Percentiles rank a stretch among this genome's conserved stretches.
Conservation (phyloP, 768 basidiomycete genomes). For the Ramaria rubella region DNA sequence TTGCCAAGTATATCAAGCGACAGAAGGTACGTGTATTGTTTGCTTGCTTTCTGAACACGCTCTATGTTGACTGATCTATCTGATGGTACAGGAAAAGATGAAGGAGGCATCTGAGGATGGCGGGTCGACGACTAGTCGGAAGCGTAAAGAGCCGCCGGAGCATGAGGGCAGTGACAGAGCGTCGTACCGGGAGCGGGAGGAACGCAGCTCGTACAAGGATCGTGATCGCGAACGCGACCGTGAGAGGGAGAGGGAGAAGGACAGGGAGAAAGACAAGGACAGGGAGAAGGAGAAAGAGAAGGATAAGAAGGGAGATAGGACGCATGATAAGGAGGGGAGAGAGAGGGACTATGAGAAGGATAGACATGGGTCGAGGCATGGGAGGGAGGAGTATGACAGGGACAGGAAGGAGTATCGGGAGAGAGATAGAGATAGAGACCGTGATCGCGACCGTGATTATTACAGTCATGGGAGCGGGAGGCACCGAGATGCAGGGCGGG, state of each 20-base stretch:
- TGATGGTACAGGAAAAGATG: slow-evolving; percentile 58
- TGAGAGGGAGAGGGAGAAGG: slow-evolving; percentile 13
- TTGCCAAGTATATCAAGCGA: slow-evolving; percentile 80
- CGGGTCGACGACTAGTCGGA: slow-evolving; percentile 69
- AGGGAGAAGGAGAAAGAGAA: slow-evolving; percentile 9
- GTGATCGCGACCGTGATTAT: slow-evolving; percentile 14
- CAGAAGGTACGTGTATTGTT: slow-evolving; percentile 60
- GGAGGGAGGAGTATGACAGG: slow-evolving; percentile 10
- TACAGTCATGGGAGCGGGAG: slow-evolving; percentile 9
- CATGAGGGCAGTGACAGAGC: slow-evolving; percentile 35
- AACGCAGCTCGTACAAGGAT: slow-evolving; percentile 17
- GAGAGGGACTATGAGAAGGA: slow-evolving; percentile 5
- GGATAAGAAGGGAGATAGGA: slow-evolving; percentile 3
- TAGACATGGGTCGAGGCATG: slow-evolving; percentile 11
- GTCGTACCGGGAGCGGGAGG: slow-evolving; percentile 16
- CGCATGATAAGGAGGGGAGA: slow-evolving; percentile 12
- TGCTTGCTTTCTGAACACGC: not conserved
- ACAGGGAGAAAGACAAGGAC: slow-evolving; percentile 7
- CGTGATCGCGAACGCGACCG: slow-evolving; percentile 18
- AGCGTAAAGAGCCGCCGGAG: slow-evolving; percentile 65
- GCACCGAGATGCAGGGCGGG: slow-evolving; percentile 34
- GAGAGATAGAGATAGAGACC: slow-evolving; percentile 15
- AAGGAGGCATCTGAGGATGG: slow-evolving; percentile 71
- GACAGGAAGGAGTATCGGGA: slow-evolving; percentile 8
- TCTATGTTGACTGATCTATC: not conserved